phyloP scores from a whole-genome alignment of 106 monocot species.

The Acorus calamus region DNA sequence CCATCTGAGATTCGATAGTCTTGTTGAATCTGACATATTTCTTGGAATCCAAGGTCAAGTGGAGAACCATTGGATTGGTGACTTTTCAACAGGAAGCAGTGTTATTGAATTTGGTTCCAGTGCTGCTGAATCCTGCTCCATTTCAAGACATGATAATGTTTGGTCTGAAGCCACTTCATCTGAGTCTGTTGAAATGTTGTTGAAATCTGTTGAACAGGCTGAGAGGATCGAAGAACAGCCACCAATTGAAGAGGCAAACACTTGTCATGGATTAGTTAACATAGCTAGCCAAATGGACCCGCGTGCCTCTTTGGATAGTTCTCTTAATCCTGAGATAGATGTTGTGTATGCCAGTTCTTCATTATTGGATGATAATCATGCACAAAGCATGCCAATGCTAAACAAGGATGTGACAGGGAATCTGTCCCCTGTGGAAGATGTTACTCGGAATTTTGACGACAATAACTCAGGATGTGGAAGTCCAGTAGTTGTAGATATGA shows the following conservation, averaged over 20 bases:
- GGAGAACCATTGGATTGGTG: constrained; percentile 75
- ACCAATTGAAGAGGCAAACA: constrained; percentile 17
- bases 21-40: constrained; percentile 64
- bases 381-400: constrained; percentile 9
- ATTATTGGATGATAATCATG: constrained; percentile 8
- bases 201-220: constrained; percentile 79
- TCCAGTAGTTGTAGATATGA: too few species aligned
- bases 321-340: constrained; percentile 7
- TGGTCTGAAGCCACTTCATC: constrained; percentile 92
- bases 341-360: constrained; percentile 6
- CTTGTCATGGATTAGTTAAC: constrained; percentile 21
- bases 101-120: constrained; percentile 49
- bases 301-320: constrained; percentile 7
- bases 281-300: constrained; percentile 20
- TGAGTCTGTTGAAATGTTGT: constrained; percentile 89
- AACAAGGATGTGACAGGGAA: constrained; percentile 6
- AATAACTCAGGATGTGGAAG: too few species aligned
- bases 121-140: constrained; percentile 52
- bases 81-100: constrained; percentile 61
- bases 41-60: constrained; percentile 60
- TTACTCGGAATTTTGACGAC: too few species aligned
- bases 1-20: constrained; percentile 62
- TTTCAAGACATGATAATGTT: constrained; percentile 58
- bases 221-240: constrained; percentile 31
- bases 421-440: too few species aligned